These are phyloP conservation scores for Mycosphaerella sp. DNA, from an alignment of 2,329 filamentous ascomycete genomes.

Conservation along the genomic window DNA sequence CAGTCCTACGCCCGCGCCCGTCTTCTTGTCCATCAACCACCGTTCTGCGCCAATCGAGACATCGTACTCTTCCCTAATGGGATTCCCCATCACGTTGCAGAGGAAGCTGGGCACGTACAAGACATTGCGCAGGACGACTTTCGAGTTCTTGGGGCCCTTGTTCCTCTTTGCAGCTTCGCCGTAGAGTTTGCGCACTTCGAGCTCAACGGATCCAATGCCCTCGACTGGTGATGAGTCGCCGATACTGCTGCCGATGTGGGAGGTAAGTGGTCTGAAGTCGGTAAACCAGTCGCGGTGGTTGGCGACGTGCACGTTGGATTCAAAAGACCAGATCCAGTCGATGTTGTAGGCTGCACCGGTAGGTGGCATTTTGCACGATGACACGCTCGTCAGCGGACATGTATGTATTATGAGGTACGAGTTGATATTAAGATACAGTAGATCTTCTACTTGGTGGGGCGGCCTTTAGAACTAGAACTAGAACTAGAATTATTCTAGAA, in stretches of 20 bases:
- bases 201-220: conserved; percentile 8
- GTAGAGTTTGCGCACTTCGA: conserved; percentile 8
- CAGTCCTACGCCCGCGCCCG: conserved; percentile 12
- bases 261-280: conserved; percentile 1
- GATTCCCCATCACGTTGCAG: conserved; percentile 15
- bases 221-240: neutral
- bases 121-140: conserved; percentile 9
- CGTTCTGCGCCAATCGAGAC: conserved; percentile 18
- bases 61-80: conserved; percentile 15
- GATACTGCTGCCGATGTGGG: neutral
- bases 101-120: conserved; percentile 15
- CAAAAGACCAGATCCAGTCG: conserved; percentile 21
- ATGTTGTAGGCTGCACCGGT: conserved; percentile 15
- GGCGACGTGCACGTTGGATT: conserved; percentile 20
- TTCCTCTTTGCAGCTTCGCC: neutral
- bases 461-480: too few relatives aligned
- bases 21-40: conserved; percentile 15
- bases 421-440: too few relatives aligned
- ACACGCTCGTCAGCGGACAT: too few relatives aligned
- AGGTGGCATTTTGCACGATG: conserved; percentile 14
- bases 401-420: too few relatives aligned
- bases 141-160: neutral
- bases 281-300: conserved; percentile 22
- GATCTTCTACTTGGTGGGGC: too few relatives aligned
- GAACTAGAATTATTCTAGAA: too few relatives aligned